Evolutionary conservation across 2,329 filamentous ascomycete species (phyloP), one percentile per base, ranked within the genome.

Genomic region (Fusarium burgessii): DNA sequence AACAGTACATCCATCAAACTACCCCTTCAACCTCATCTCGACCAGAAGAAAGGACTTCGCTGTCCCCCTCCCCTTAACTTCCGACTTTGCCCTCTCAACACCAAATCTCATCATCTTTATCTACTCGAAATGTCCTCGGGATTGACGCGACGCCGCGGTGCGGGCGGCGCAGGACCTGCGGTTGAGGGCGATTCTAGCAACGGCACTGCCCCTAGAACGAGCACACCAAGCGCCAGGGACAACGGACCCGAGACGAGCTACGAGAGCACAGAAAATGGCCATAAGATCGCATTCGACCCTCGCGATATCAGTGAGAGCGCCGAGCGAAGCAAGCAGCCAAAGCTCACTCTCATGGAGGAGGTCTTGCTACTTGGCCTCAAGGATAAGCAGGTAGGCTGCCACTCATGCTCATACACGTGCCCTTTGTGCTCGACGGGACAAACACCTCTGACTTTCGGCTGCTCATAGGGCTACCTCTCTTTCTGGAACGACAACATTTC

Each of bases 401-500:
- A 68, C 58, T 66, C 36, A 49, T 58, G 49, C 52, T 25, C 51
- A 59, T 59, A 40, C 62, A 66, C 62, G 52, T 66, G 62, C 62
- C 62, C 65, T 54, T 57, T 62, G 67, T 43, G 32, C 55, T 23
- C 25, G 25, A n/a, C 29, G 36, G 18, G 50, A 46, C 42, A 41
- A 50, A 49, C 40, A 43, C 25, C 45, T 49, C 68, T 66, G 51
- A 71, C 52, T 41, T 20, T 50, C 33, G 35, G 63, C 41, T 51
- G 15, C n/a, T 29, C 42, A 57, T 79, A 97, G 94, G 96, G 96
- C 73, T 98, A 99, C 80, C 90, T 99, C 71, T 98, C 95, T 33
- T 99, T 99, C 84, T 99, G 96, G 96, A 99, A 99, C 84, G 96
- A 99, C 84, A 99, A 99, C 84, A 99, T 99, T 79, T 98, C 95